phyloP scores from a whole-genome alignment of 2,329 filamentous ascomycete species.

The Penicillium sp. region DNA sequence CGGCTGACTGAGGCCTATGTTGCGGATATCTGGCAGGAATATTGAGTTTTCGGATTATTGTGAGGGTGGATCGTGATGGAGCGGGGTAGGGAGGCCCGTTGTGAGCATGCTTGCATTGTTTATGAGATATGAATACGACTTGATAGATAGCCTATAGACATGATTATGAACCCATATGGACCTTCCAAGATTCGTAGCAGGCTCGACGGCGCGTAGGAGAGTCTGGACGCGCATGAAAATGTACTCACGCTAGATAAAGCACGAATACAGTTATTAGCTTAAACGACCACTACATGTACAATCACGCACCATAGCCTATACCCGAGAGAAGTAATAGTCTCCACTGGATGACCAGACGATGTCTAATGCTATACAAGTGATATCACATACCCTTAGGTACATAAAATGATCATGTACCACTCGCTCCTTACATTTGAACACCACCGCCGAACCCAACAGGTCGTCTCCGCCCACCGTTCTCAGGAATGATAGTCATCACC shows the following conservation, averaged over 20 bases:
- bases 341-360: background rate
- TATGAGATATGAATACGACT: slow-evolving; percentile 18
- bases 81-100: background rate
- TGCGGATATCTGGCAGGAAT: slow-evolving; percentile 78
- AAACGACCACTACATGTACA: too few relatives aligned
- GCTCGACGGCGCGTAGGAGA: too few relatives aligned
- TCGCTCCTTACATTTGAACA: slow-evolving; percentile 29
- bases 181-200: too few relatives aligned
- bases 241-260: too few relatives aligned
- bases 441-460: slow-evolving; percentile 91
- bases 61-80: background rate
- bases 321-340: too few relatives aligned
- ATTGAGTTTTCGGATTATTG: slow-evolving; percentile 23
- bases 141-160: slow-evolving; percentile 16
- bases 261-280: too few relatives aligned
- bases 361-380: background rate
- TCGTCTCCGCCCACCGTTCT: slow-evolving; percentile 69
- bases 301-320: too few relatives aligned
- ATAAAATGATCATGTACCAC: background rate
- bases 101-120: background rate
- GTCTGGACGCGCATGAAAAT: too few relatives aligned
- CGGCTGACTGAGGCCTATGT: slow-evolving; percentile 80
- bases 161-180: too few relatives aligned
- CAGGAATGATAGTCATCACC: slow-evolving; percentile 84
- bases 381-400: background rate